A percentile compares a stretch with the other conserved stretches of the same genome.
These are phyloP conservation scores for Spatholobus suberectus DNA, from an alignment of 306 rosid species.

Conservation along the genomic window DNA sequence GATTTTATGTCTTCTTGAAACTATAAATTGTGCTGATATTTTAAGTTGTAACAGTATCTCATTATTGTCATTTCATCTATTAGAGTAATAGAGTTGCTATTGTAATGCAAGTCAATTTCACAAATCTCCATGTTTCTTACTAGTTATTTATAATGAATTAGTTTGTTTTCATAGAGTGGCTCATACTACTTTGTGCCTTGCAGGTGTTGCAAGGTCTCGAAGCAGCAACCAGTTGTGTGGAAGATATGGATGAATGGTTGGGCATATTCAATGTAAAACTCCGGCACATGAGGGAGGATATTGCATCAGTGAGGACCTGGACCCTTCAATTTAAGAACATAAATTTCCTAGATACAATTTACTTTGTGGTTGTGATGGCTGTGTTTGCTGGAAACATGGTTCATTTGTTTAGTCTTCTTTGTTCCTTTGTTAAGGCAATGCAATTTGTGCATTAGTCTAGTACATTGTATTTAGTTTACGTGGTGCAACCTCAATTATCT, in stretches of 20 bases:
- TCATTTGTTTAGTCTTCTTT: slow-evolving; percentile 4
- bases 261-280: slow-evolving; percentile 91
- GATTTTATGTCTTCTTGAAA: slow-evolving; percentile 26
- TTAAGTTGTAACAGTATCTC: slow-evolving; percentile 4
- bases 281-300: slow-evolving; percentile 99
- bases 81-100: slow-evolving; percentile 23
- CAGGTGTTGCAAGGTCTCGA: slow-evolving; percentile 95
- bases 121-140: slow-evolving; percentile 5
- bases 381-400: slow-evolving; percentile 13
- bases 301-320: slow-evolving; percentile 76
- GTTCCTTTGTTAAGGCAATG: neutral
- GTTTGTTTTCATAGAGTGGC: neutral
- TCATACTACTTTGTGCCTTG: slow-evolving; percentile 37
- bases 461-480: slow-evolving; percentile 3
- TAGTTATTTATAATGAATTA: neutral
- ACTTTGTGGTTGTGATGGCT: slow-evolving; percentile 29
- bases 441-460: slow-evolving; percentile 17
- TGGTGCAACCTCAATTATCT: slow-evolving; percentile 19
- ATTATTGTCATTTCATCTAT: slow-evolving; percentile 13
- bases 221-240: slow-evolving; percentile 83
- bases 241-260: slow-evolving; percentile 98
- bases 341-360: slow-evolving; percentile 36
- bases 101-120: neutral
- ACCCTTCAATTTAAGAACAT: slow-evolving; percentile 29
- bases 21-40: neutral